Percentiles rank a stretch among this genome's conserved stretches.
phyloP scores from a whole-genome alignment of 2,329 filamentous ascomycete genomes.

The Zasmidium cellare region DNA sequence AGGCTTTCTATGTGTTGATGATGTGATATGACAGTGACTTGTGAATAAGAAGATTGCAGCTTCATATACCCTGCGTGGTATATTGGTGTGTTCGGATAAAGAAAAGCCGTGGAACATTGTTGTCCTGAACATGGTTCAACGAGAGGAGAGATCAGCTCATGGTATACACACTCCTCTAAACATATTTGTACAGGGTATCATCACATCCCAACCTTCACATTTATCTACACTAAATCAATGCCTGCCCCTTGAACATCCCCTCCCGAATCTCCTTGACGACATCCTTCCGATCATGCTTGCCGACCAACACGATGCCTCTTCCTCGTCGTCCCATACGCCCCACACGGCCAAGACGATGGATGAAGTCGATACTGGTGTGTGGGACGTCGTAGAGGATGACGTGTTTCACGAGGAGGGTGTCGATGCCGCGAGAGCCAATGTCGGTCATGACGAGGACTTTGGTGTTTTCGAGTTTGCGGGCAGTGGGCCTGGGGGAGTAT shows the following conservation, averaged over 20 bases:
- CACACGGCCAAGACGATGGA: constrained; percentile 88
- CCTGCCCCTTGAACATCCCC: constrained; percentile 57
- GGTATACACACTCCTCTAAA: background rate
- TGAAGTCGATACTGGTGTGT: constrained; percentile 96
- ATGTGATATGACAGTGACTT: no score
- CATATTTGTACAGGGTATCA: constrained; percentile 5
- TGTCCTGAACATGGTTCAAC: no score
- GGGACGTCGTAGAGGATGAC: constrained; percentile 97
- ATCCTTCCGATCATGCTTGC: constrained; percentile 84
- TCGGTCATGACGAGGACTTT: constrained; percentile 95
- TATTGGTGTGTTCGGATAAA: no score
- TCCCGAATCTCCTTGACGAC: constrained; percentile 89
- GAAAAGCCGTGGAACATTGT: no score
- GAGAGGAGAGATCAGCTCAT: background rate
- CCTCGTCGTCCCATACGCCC: constrained; percentile 91
- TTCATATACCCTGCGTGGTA: no score
- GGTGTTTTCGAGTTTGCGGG: constrained; percentile 66
- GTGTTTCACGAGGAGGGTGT: constrained; percentile 85
- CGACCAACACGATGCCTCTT: constrained; percentile 84
- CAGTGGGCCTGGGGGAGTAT: background rate
- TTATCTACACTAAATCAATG: constrained; percentile 45
- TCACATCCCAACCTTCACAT: background rate
- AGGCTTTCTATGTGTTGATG: no score
- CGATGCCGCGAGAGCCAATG: constrained; percentile 86
- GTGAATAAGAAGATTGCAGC: no score